Base-by-base conservation (phyloP, 768 basidiomycete genomes). In the Collybia sordida region DNA sequence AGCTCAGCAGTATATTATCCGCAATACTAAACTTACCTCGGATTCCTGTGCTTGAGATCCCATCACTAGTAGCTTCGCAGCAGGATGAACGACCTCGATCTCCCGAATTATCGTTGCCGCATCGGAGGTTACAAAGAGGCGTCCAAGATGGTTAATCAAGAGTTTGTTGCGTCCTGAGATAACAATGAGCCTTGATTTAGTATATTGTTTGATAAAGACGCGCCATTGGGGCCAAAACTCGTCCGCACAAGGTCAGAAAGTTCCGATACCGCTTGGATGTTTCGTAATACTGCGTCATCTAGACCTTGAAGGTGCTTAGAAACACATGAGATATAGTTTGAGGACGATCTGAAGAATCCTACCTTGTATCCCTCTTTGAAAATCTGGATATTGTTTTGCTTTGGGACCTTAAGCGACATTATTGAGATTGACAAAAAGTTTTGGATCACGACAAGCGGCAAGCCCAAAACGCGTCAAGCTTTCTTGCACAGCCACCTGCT, bases 291-390 rank as follows among this genome's bases (percentile, higher is more conserved):
- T n/a, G 96, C 94, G 62, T 99, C 96, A 65, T 99, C 96, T 51
- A 99, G 76, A 1, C 96, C 96, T 70, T 86, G 82, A 31, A 93
- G 72, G 64, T 93, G 85, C 86, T 85, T 65, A 39, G 36, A 42
- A 40, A 21, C 34, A 36, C 41, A 47, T 57, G 42, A 55, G 52
- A 41, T 37, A 43, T 15, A 24, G 27, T 23, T 22, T 19, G 4
- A 11, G 39, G 7, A 34, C 49, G 15, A 27, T 4, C 21, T n/a
- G 27, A 24, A 40, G 15, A 36, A 18, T 45, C 39, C 12, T 54
- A 90, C 93, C 80, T 96, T 97, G 81, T 93, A 94, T 21, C 96
- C 96, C 25, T 97, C 92, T 69, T 98, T 98, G 80, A 99, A 98
- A 35, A 99, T 82, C 68, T 94, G 93, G 36, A 94, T 64, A 55